These are phyloP conservation scores for Salix viminalis DNA, from an alignment of 345 rosid species.

Conservation along the genomic window DNA sequence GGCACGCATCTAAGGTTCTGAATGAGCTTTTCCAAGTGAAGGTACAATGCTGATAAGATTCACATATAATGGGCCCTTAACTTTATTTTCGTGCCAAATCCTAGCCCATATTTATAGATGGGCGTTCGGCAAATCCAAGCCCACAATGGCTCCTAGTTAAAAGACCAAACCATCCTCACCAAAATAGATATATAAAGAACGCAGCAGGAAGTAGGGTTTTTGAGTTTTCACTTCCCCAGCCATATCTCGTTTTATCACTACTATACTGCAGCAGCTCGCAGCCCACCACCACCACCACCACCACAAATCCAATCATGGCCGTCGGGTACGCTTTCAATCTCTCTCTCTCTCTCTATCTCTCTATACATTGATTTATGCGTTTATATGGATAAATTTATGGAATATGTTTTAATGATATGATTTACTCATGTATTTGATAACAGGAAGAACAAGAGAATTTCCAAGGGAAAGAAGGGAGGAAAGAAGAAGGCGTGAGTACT, in stretches of 20 bases:
- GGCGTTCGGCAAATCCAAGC: not conserved
- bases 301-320: conserved; percentile 2
- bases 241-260: not conserved
- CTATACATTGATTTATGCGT: not conserved
- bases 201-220: not conserved
- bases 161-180: not conserved
- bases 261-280: not conserved
- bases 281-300: not conserved
- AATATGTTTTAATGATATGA: not conserved
- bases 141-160: not conserved
- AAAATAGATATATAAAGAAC: not conserved
- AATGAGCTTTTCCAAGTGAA: no score
- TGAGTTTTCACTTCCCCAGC: not conserved
- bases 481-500: conserved; percentile 86
- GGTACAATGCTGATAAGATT: no score
- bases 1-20: no score
- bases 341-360: not conserved
- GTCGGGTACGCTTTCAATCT: conserved; percentile 4
- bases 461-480: conserved; percentile 95
- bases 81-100: not conserved
- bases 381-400: not conserved
- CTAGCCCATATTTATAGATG: not conserved
- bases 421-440: not conserved
- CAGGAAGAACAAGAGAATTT: conserved; percentile 95
- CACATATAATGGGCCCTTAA: not conserved